Evolutionary conservation across 2,329 filamentous ascomycete species (phyloP), one percentile per base, ranked within the genome.

Genomic region (Lasiodiplodia gonubiensis): DNA sequence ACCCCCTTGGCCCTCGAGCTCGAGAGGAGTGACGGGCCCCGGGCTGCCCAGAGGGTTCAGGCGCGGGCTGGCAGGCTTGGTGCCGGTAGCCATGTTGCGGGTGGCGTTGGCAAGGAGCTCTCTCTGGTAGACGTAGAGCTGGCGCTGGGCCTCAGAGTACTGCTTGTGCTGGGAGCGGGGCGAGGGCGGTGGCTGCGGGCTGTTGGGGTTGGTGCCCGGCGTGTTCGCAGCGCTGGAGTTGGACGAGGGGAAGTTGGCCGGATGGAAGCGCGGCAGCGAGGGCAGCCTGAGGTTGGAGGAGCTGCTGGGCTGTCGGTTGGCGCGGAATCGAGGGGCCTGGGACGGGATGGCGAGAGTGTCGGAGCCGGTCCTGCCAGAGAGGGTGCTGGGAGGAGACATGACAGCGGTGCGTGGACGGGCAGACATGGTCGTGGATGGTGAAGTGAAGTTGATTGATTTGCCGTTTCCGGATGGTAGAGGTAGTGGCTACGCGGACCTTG

Each of bases 21-120:
- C 81, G 55, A 86, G 73, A n/a, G 84, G 84, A 27, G 84, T 86
- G 48, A 86, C 83, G 7, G 82, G 82, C 48, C 83, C 83, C 2
- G 84, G 84, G 66, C 83, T 85, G 18, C 81, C 83, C 25, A 84
- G 73, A 27, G 84, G 84, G 27, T 77, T 78, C 49, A 86, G 77
- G 48, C 81, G 79, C 37, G 84, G 84, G 72, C 82, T 84, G 27
- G 74, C 77, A 1, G 84, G 83, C 70, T 79, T 82, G 6, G 71
- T 48, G 23, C 61, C 70, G 18, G 67, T 69, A 21, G 70, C 49
- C 33, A 72, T 71, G 27, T 52, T 54, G 25, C 59, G 53, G 46
- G 60, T 52, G 33, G 67, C 69, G 4, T 73, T 74, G 66, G 74
- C 76, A n/a, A 79, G 70, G 23, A 79, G 72, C 67, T 84, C 82